phyloP scores from a whole-genome alignment of 202 grass and related monocot species.

The Cymbopogon flexuosus region DNA sequence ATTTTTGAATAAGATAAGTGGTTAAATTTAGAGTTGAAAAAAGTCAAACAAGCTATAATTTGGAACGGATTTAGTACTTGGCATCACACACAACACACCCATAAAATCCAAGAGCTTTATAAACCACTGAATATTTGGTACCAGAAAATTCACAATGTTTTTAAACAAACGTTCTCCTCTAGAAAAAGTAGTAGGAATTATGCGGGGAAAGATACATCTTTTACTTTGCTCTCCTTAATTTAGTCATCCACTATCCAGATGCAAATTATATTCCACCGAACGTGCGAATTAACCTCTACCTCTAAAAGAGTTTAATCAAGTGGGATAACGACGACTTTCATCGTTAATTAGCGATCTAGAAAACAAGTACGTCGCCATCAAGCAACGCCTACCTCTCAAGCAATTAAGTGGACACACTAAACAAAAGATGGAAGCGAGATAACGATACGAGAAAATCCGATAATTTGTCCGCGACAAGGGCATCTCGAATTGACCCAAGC shows the following conservation, averaged over 20 bases:
- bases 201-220: neutral
- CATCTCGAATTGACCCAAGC: neutral
- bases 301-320: neutral
- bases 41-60: too few species aligned
- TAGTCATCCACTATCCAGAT: constrained; percentile 24
- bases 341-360: neutral
- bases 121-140: neutral
- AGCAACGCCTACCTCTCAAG: constrained; percentile 2
- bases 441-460: constrained; percentile 5
- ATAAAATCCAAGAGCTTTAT: neutral
- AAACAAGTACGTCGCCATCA: constrained; percentile 17
- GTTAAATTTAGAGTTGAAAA: too few species aligned
- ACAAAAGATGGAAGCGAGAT: neutral
- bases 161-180: neutral
- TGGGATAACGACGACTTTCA: neutral
- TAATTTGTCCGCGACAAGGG: neutral
- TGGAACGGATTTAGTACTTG: too few species aligned
- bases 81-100: neutral
- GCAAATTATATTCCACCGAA: constrained; percentile 16
- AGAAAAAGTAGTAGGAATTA: neutral
- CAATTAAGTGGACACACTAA: neutral
- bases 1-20: too few species aligned
- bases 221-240: neutral
- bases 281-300: constrained; percentile 13
- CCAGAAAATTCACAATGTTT: neutral